Evolutionary conservation across 352 stramenopile genomes (phyloP).

Genomic region (Pythium dissimile): DNA sequence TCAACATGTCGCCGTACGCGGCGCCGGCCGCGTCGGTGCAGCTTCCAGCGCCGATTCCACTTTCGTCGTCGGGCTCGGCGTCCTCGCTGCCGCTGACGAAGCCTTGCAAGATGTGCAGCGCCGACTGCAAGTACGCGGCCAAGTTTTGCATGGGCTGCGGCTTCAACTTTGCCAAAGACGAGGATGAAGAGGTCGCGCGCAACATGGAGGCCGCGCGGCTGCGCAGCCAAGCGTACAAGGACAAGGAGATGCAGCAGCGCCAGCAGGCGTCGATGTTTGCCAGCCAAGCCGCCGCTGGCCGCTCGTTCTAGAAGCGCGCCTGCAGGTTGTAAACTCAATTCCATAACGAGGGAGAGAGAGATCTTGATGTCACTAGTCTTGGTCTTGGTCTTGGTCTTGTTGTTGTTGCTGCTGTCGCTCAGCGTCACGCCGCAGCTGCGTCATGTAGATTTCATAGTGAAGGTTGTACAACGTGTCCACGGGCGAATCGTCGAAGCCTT

Average conservation of each 20-base stretch:
- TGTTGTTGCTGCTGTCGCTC: conserved; percentile 28
- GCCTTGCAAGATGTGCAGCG: conserved; percentile 59
- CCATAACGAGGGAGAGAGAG: too few species aligned
- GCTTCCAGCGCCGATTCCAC: conserved; percentile 54
- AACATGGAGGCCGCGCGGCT: conserved; percentile 65
- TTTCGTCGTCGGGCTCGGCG: conserved; percentile 26
- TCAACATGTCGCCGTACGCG: conserved; percentile 26
- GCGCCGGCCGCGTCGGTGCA: conserved; percentile 32
- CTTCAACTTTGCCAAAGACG: conserved; percentile 73
- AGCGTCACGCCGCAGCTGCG: conserved; percentile 34
- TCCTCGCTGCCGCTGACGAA: conserved; percentile 43
- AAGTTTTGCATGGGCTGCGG: conserved; percentile 84
- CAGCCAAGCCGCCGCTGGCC: conserved; percentile 34
- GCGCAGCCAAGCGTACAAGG: conserved; percentile 40
- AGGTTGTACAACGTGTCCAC: conserved; percentile 62
- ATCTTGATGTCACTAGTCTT: too few species aligned
- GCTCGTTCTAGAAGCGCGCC: conserved; percentile 4
- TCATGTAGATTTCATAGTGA: conserved; percentile 74
- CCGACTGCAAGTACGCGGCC: conserved; percentile 67
- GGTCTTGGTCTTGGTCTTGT: not conserved
- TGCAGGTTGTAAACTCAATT: too few species aligned
- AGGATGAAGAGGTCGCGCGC: conserved; percentile 73
- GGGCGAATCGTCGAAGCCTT: conserved; percentile 20
- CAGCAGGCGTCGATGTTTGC: conserved; percentile 67
- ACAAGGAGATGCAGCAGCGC: conserved; percentile 59